Conservation (phyloP, 208 protist genomes). For the Acanthamoeba triangularis region DNA sequence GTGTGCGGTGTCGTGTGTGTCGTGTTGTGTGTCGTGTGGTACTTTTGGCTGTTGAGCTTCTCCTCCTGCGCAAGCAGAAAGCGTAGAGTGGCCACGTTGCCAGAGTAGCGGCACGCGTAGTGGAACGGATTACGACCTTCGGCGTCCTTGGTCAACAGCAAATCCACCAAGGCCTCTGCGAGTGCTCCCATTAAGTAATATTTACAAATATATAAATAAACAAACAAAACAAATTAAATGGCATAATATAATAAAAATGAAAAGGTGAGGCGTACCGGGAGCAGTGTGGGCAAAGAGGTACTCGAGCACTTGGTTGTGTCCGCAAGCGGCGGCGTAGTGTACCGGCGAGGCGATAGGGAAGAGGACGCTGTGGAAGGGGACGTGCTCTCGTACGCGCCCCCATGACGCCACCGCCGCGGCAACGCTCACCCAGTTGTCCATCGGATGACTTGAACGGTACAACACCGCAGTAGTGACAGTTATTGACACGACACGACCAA, state of each 20-base stretch:
- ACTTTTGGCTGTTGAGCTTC: constrained; percentile 14
- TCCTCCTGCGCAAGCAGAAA: background rate
- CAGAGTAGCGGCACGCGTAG: background rate
- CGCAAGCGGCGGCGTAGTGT: background rate
- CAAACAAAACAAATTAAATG: too few relatives aligned
- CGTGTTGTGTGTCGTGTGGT: background rate
- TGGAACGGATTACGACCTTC: constrained; percentile 37
- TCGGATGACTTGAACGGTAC: background rate
- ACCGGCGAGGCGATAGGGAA: background rate
- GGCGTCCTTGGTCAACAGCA: constrained; percentile 12
- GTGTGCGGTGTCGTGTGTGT: too few relatives aligned
- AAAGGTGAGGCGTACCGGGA: background rate
- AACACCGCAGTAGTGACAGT: background rate
- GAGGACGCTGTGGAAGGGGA: background rate
- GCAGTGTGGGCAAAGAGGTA: background rate
- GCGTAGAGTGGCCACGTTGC: background rate
- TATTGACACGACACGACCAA: background rate
- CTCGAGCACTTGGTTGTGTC: constrained; percentile 3
- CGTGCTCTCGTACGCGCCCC: background rate
- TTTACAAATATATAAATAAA: too few relatives aligned
- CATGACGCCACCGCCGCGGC: constrained; percentile 6
- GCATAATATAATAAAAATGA: background rate
- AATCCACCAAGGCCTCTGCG: constrained; percentile 3
- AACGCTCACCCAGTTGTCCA: background rate
- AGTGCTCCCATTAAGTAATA: background rate